phyloP scores from a whole-genome alignment of 495 filamentous ascomycete species.

The Talaromyces borbonicus region DNA sequence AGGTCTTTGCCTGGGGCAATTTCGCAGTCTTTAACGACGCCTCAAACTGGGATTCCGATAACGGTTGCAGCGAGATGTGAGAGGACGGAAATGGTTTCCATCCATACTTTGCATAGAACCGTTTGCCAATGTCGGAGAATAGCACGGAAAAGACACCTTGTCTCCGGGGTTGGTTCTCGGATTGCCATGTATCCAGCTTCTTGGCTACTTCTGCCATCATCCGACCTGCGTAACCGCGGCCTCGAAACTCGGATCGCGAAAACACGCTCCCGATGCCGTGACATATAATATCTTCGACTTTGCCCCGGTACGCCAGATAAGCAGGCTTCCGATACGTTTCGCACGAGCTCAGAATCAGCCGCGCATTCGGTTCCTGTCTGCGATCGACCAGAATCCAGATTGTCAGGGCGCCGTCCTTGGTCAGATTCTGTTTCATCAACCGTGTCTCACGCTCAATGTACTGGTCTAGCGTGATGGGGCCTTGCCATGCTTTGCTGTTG shows the following conservation, averaged over 20 bases:
- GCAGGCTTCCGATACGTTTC: slow-evolving; percentile 76
- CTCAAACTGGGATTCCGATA: slow-evolving; percentile 16
- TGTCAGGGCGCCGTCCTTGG: slow-evolving; percentile 63
- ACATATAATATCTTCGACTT: slow-evolving; percentile 54
- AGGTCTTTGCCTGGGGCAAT: slow-evolving; percentile 14
- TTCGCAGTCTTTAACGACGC: slow-evolving; percentile 5
- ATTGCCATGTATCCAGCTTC: slow-evolving; percentile 44
- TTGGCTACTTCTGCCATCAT: slow-evolving; percentile 51
- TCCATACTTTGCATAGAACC: slow-evolving; percentile 74
- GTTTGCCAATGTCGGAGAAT: slow-evolving; percentile 92
- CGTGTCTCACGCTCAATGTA: slow-evolving; percentile 74
- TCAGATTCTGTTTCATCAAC: slow-evolving; percentile 55
- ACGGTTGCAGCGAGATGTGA: slow-evolving; percentile 55
- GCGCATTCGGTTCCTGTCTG: slow-evolving; percentile 29
- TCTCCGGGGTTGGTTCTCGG: slow-evolving; percentile 25
- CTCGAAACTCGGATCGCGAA: slow-evolving; percentile 59
- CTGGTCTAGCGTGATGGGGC: slow-evolving; percentile 48
- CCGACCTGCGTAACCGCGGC: slow-evolving; percentile 68
- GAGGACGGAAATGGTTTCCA: slow-evolving; percentile 66
- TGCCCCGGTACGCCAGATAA: slow-evolving; percentile 37
- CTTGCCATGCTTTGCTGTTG: slow-evolving; percentile 66
- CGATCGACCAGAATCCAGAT: slow-evolving; percentile 77
- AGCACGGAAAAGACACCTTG: slow-evolving; percentile 57
- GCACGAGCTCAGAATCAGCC: slow-evolving; percentile 68
- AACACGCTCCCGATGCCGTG: slow-evolving; percentile 87